Evolutionary conservation across 768 basidiomycete genomes (phyloP).

Genomic region (Pisolithus albus): DNA sequence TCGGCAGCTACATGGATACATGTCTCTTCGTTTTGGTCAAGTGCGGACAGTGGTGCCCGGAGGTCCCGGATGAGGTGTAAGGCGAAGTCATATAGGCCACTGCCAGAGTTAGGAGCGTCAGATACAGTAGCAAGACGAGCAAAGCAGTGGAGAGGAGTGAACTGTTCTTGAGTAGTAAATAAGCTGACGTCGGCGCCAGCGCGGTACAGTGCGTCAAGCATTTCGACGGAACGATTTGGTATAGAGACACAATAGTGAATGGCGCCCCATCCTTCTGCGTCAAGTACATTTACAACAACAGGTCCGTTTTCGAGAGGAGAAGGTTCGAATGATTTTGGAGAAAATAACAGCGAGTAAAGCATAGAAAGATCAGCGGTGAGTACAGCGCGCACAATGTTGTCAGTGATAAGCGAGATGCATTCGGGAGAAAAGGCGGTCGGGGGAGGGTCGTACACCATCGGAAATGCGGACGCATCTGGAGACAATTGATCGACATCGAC

Average conservation of each 20-base stretch:
- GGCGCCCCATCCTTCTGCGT: constrained; percentile 63
- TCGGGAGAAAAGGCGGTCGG: constrained; percentile 32
- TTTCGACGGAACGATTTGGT: constrained; percentile 47
- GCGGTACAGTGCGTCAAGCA: constrained; percentile 65
- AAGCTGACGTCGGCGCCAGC: constrained; percentile 71
- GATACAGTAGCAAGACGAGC: constrained; percentile 35
- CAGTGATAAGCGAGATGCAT: constrained; percentile 37
- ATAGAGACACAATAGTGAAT: constrained; percentile 63
- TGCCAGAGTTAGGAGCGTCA: constrained; percentile 28
- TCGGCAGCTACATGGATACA: constrained; percentile 78
- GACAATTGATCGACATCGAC: constrained; percentile 20
- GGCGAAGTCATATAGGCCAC: constrained; percentile 49
- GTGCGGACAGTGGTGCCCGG: constrained; percentile 59
- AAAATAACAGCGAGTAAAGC: constrained; percentile 51
- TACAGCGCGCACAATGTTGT: constrained; percentile 50
- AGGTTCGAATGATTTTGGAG: constrained; percentile 37
- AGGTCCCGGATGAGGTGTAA: constrained; percentile 65
- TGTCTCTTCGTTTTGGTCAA: constrained; percentile 63
- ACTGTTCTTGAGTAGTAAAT: constrained; percentile 58
- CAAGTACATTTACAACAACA: constrained; percentile 61
- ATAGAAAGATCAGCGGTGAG: constrained; percentile 42
- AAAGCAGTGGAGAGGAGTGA: constrained; percentile 63
- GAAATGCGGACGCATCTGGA: constrained; percentile 16
- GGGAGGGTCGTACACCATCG: constrained; percentile 25
- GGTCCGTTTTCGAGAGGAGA: constrained; percentile 33